A percentile compares a stretch with the other conserved stretches of the same genome.
Conservation (phyloP, 2,329 filamentous ascomycete species). For the Paraphaeosphaeria sporulosa region DNA sequence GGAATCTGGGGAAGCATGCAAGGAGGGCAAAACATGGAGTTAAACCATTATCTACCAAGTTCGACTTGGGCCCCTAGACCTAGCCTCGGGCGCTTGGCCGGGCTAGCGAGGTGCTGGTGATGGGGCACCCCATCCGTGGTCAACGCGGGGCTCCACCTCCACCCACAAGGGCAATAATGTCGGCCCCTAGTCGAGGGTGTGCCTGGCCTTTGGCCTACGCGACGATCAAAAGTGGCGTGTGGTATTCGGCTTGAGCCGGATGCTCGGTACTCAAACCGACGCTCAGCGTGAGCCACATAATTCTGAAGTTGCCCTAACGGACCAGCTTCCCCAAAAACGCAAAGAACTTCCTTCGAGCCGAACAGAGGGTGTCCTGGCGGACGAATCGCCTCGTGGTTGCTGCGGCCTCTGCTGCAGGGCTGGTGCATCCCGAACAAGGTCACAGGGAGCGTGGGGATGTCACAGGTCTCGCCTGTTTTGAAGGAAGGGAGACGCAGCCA, state of each 20-base stretch:
- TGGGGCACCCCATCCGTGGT: conserved; percentile 20
- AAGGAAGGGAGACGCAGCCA: neutral
- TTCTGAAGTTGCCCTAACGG: neutral
- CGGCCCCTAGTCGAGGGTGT: neutral
- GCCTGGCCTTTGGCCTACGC: neutral
- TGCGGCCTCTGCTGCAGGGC: neutral
- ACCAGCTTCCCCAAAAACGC: neutral
- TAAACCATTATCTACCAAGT: conserved; percentile 20
- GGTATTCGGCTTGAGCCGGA: neutral
- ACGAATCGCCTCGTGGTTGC: conserved; percentile 11
- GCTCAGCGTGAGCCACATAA: neutral
- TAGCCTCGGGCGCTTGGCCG: conserved; percentile 23
- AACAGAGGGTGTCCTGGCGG: conserved; percentile 18
- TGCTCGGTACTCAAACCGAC: neutral
- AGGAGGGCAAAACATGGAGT: conserved; percentile 22
- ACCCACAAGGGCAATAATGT: conserved; percentile 24
- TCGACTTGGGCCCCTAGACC: conserved; percentile 17
- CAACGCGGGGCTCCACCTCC: conserved; percentile 37
- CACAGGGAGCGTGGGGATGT: conserved; percentile 18
- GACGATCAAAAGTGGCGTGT: neutral
- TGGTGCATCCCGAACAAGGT: conserved; percentile 8
- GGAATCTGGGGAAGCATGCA: conserved; percentile 17
- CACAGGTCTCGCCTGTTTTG: conserved; percentile 13
- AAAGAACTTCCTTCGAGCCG: conserved; percentile 18
- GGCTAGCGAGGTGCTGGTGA: conserved; percentile 25